Percentiles rank a stretch among this genome's conserved stretches.
phyloP scores from a whole-genome alignment of 169 alveolate genomes.

The Miamiensis avidus region DNA sequence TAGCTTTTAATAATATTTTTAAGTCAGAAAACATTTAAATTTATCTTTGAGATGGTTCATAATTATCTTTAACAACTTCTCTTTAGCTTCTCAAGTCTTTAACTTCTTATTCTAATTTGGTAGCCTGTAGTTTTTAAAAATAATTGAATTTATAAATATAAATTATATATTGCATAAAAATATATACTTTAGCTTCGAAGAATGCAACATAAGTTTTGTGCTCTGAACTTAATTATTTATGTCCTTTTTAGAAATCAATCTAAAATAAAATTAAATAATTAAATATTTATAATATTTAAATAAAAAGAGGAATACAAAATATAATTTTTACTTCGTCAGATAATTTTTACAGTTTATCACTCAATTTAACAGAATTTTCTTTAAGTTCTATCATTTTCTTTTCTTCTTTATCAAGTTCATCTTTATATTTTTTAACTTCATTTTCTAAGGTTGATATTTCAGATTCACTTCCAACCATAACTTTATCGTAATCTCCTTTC shows the following conservation, averaged over 20 bases:
- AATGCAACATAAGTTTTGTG: slow-evolving; percentile 30
- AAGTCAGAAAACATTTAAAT: slow-evolving; percentile 30
- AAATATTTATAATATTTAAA: neutral
- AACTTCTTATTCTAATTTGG: slow-evolving; percentile 36
- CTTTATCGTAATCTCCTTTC: slow-evolving; percentile 38
- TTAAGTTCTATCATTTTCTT: slow-evolving; percentile 26
- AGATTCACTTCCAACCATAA: slow-evolving; percentile 32
- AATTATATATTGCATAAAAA: too few species aligned
- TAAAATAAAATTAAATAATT: neutral
- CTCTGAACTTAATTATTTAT: slow-evolving; percentile 24
- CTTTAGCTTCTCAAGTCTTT: slow-evolving; percentile 30
- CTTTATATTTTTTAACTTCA: slow-evolving; percentile 46
- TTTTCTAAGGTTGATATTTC: slow-evolving; percentile 22
- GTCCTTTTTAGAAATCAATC: slow-evolving; percentile 30
- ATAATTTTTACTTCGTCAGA: slow-evolving; percentile 39
- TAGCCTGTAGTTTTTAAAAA: neutral
- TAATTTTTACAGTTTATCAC: slow-evolving; percentile 26
- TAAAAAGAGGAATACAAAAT: neutral
- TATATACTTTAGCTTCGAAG: slow-evolving; percentile 23
- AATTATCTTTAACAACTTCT: slow-evolving; percentile 40
- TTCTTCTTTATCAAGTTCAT: slow-evolving; percentile 45
- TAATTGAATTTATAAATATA: neutral
- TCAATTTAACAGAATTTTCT: slow-evolving; percentile 20
- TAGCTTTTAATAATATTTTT: slow-evolving; percentile 29
- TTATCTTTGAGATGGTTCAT: slow-evolving; percentile 43